Evolutionary conservation across 2,329 filamentous ascomycete species (phyloP), one percentile per base, ranked within the genome.

Genomic region (Hymenoscyphus scutula): DNA sequence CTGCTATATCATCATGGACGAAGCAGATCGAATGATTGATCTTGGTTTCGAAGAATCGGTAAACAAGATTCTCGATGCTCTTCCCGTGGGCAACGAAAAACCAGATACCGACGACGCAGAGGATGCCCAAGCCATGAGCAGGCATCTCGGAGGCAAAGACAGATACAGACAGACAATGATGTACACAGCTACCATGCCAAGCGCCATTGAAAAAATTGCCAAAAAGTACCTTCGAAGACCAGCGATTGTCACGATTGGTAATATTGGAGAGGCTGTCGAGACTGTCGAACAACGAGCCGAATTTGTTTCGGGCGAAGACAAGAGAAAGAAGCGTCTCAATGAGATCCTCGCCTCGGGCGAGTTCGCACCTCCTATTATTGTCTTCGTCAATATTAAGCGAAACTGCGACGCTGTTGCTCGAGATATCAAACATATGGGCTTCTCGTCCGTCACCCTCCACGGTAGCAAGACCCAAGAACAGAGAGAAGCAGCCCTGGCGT

Each of bases 321-420:
- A 94, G 76, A 88, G 92, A 73, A 98, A 99, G 87, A 96, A 96
- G 78, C 89, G 95, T 2, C 87, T 99, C n/a, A 84, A 88, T 69
- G 92, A 98, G 72, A 95, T 99, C 64, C 86, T 99, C 45, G 81
- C 84, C 56, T 92, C 89, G 1, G 82, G 88, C 69, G 89, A 92
- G 68, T 98, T 93, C 77, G 82, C 84, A 7, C 86, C 94, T 8
- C 95, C 95, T 17, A 96, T 99, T 76, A 99, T 99, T 71, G 93
- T 99, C 67, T 99, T 99, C 76, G 95, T 99, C 84, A 99, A 99
- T 77, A 97, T 98, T 86, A 98, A 98, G 79, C 90, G 93, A 71
- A 98, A 98, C 80, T 98, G 94, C 80, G 95, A 99, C 75, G 91
- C 92, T 63, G 89, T 99, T 56, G 94, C 94, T 2, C 86, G 91